Evolutionary conservation across 129 eudicot species (phyloP), one percentile per base, ranked within the genome.

Genomic region (Flaveria trinervia): DNA sequence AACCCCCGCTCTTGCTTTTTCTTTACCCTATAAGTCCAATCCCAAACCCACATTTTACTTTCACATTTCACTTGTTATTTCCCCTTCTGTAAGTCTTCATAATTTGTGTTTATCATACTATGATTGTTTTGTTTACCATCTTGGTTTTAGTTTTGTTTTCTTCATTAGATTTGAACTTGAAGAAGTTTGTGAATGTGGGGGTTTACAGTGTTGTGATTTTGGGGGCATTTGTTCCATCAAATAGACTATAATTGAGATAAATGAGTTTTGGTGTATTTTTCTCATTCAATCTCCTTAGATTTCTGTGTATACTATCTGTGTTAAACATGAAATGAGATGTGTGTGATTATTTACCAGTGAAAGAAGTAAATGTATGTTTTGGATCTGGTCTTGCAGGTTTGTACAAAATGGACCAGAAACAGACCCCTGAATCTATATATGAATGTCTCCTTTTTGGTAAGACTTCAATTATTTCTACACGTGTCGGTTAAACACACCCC

Each of bases 381-480:
- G 41, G 41, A 36, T 45, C 13, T 45, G 11, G 13, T 45, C 3
- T 1, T 9, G 50, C 26, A 80, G 77, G 49, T 36, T 72, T 25
- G 13, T 69, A 78, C 56, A 65, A 79, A 80, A 88, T 90, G 92
- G 97, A 88, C 41, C 67, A 76, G 68, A 67, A 83, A 14, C 70
- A 80, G 61, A 68, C 68, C 12, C 46, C 84, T 17, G 75, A 76
- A 75, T 77, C 92, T 4, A 86, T 86, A 82, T 91, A 89, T 17
- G 99, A 95, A 67, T 95, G 99, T 78, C 94, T 95, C 82, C 89
- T 95, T 70, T 95, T 95, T 28, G 99, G 99, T 95, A 68, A 87
- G 86, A 50, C 26, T 83, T 3, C 9, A 73, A 26, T 9, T 45
- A 44, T 54, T 62, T 60, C 48, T 15, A 10, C 73, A n/a, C 49